Conservation (phyloP, 2,329 filamentous ascomycete species). For the Colletotrichum sojae region DNA sequence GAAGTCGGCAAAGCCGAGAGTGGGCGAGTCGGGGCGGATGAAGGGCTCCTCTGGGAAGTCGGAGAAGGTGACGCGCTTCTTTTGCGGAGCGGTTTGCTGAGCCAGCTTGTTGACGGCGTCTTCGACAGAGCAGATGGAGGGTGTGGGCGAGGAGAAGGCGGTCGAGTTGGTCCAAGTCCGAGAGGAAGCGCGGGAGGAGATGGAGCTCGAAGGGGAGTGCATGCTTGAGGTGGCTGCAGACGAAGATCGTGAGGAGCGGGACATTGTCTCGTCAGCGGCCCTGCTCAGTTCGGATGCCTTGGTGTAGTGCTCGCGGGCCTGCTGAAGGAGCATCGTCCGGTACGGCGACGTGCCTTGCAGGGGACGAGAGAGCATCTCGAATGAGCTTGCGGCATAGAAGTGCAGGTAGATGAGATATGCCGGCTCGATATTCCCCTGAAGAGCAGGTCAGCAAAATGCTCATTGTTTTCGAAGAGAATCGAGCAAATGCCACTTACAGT, state of each 20-base stretch:
- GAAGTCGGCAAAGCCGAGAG: conserved; percentile 67
- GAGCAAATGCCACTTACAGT: conserved; percentile 51
- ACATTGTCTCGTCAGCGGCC: conserved; percentile 60
- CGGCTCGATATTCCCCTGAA: conserved; percentile 61
- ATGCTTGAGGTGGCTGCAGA: conserved; percentile 56
- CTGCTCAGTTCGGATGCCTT: conserved; percentile 63
- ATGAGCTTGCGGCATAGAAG: conserved; percentile 73
- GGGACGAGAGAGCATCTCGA: conserved; percentile 69
- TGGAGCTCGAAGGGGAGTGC: conserved; percentile 63
- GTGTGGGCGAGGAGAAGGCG: conserved; percentile 62
- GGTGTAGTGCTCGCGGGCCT: conserved; percentile 67
- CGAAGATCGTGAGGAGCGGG: conserved; percentile 55
- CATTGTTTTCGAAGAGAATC: neutral
- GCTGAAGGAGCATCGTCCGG: conserved; percentile 63
- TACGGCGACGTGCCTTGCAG: conserved; percentile 61
- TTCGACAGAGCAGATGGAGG: conserved; percentile 58
- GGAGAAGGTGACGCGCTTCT: conserved; percentile 57
- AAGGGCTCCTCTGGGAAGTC: conserved; percentile 60
- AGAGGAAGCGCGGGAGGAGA: conserved; percentile 54
- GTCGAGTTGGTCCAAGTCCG: conserved; percentile 58
- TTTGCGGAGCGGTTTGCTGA: conserved; percentile 42
- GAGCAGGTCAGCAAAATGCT: conserved; percentile 38
- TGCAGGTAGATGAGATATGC: conserved; percentile 71
- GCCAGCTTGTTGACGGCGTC: conserved; percentile 43
- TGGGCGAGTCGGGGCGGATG: conserved; percentile 72